These are phyloP conservation scores for Batrachochytrium dendrobatidis DNA, from an alignment of 371 early-diverging fungal species.

Conservation along the genomic window DNA sequence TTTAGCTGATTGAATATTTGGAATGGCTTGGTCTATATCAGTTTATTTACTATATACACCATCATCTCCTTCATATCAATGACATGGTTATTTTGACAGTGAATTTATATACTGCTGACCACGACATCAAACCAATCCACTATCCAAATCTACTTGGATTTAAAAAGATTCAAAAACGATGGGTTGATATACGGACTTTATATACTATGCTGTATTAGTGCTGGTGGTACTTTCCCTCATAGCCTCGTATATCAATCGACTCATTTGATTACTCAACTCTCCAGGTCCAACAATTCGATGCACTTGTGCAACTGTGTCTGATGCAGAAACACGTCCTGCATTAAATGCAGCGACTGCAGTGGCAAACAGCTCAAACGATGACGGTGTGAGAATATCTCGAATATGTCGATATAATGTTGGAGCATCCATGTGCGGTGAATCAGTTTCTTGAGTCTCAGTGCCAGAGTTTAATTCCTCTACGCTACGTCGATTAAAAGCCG, in stretches of 20 bases:
- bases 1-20: too few species aligned
- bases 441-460: neutral
- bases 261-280: constrained; percentile 1
- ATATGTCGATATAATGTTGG: constrained; percentile 2
- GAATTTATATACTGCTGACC: too few species aligned
- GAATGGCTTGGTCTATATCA: too few species aligned
- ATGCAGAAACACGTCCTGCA: neutral
- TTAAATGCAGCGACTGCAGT: constrained; percentile 3
- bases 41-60: too few species aligned
- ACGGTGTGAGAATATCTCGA: neutral
- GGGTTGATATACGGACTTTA: too few species aligned
- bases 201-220: too few species aligned
- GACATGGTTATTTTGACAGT: too few species aligned
- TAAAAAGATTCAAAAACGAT: too few species aligned
- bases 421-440: neutral
- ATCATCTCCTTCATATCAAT: too few species aligned
- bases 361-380: neutral
- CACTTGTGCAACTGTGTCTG: neutral
- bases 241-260: neutral
- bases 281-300: constrained; percentile 3
- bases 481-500: too few species aligned
- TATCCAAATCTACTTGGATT: neutral
- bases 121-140: neutral
- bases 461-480: too few species aligned
- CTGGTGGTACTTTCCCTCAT: too few species aligned